These are phyloP conservation scores for Amaranthus palmeri DNA, from an alignment of 148 eudicot species.

Conservation along the genomic window DNA sequence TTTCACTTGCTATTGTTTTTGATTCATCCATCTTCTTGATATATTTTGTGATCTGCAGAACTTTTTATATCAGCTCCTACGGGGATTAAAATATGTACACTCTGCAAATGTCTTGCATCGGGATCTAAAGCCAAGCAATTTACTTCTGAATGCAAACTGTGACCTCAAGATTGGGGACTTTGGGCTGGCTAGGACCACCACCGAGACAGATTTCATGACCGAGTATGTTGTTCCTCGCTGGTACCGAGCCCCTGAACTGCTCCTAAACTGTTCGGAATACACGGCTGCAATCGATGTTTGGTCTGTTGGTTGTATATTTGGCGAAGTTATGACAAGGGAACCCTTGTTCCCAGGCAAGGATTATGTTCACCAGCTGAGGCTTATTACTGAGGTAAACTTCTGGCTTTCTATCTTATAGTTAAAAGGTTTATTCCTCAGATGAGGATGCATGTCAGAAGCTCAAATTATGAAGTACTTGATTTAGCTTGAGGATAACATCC, in stretches of 20 bases:
- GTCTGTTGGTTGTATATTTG: conserved; percentile 68
- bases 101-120: conserved; percentile 45
- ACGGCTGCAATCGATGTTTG: conserved; percentile 48
- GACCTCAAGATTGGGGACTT: conserved; percentile 46
- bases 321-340: conserved; percentile 59
- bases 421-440: conserved; percentile 1
- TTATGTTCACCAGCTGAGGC: conserved; percentile 74
- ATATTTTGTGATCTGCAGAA: conserved; percentile 41
- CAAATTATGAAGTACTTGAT: conserved; percentile 15
- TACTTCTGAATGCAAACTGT: conserved; percentile 39
- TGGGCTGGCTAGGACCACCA: conserved; percentile 42
- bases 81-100: conserved; percentile 42
- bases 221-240: conserved; percentile 49
- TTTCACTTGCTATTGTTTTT: not conserved
- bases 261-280: conserved; percentile 40
- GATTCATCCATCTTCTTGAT: not conserved
- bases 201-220: conserved; percentile 46
- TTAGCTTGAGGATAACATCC: conserved; percentile 14
- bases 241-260: conserved; percentile 47
- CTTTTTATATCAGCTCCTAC: conserved; percentile 41
- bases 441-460: conserved; percentile 3
- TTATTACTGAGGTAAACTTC: conserved; percentile 62
- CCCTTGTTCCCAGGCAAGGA: conserved; percentile 76
- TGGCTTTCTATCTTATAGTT: not conserved
- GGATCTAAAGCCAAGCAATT: conserved; percentile 40